These are phyloP conservation scores for Rhodosporidiobolus sp. DNA, from an alignment of 768 basidiomycete genomes.

Conservation along the genomic window DNA sequence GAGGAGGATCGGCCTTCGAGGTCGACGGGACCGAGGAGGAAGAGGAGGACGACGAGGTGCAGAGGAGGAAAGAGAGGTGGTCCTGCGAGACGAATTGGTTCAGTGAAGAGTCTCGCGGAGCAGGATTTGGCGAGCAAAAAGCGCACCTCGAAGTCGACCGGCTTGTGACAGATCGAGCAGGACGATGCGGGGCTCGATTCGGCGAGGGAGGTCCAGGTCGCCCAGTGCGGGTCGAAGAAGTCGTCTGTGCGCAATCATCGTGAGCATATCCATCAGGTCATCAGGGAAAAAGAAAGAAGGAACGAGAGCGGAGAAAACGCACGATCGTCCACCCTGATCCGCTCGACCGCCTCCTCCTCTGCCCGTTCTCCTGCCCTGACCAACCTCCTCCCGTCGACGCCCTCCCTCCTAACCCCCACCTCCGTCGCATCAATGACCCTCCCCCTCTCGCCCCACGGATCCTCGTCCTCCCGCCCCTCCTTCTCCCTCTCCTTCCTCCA, in stretches of 20 bases:
- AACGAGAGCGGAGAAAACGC: background rate
- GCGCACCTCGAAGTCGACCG: constrained; percentile 41
- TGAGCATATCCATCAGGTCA: background rate
- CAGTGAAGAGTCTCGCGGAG: too few species aligned
- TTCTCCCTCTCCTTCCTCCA: constrained; percentile 13
- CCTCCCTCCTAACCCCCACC: constrained; percentile 30
- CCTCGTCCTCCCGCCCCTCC: constrained; percentile 4
- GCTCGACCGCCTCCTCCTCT: constrained; percentile 4
- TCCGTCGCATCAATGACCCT: background rate
- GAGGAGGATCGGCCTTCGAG: constrained; percentile 26
- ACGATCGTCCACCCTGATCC: constrained; percentile 33
- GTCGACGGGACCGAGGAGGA: constrained; percentile 19
- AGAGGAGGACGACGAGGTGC: constrained; percentile 21
- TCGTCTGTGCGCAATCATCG: background rate
- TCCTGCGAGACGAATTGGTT: too few species aligned
- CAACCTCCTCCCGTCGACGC: constrained; percentile 47
- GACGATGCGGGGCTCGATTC: background rate
- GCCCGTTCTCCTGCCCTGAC: constrained; percentile 40
- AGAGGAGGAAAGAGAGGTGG: constrained; percentile 47
- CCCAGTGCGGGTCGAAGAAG: constrained; percentile 28
- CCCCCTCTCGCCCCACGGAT: constrained; percentile 28
- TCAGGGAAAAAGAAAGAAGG: background rate
- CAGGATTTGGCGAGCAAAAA: background rate
- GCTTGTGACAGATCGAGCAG: constrained; percentile 36
- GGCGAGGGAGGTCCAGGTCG: constrained; percentile 8